phyloP scores from a whole-genome alignment of 169 alveolate genomes.

The Plasmodium gallinaceum region DNA sequence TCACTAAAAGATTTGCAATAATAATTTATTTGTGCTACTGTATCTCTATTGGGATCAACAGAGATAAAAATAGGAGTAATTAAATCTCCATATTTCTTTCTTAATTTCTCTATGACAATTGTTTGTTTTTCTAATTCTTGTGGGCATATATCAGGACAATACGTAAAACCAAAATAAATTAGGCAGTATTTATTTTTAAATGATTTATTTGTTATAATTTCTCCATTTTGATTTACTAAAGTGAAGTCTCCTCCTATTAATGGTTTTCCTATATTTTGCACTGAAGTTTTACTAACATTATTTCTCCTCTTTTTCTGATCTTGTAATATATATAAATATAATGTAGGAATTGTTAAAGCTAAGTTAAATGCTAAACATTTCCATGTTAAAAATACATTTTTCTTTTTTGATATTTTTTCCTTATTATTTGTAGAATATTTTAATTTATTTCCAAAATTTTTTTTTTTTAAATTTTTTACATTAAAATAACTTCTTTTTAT shows the following conservation, averaged over 20 bases:
- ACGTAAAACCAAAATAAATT: slow-evolving; percentile 87
- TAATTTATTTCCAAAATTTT: background rate
- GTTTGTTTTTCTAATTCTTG: slow-evolving; percentile 91
- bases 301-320: slow-evolving; percentile 27
- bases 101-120: slow-evolving; percentile 82
- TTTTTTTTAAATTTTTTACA: background rate
- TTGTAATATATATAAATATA: slow-evolving; percentile 53
- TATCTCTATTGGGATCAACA: slow-evolving; percentile 85
- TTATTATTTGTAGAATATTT: background rate
- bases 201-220: slow-evolving; percentile 70
- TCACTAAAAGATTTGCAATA: slow-evolving; percentile 82
- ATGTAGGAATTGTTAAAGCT: slow-evolving; percentile 27
- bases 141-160: slow-evolving; percentile 94
- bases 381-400: slow-evolving; percentile 65
- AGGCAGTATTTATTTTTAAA: slow-evolving; percentile 78
- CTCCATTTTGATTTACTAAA: slow-evolving; percentile 82
- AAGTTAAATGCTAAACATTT: slow-evolving; percentile 64
- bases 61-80: slow-evolving; percentile 84
- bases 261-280: slow-evolving; percentile 85
- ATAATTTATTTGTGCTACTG: slow-evolving; percentile 78
- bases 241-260: slow-evolving; percentile 90
- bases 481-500: background rate
- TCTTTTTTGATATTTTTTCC: slow-evolving; percentile 13
- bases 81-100: slow-evolving; percentile 80
- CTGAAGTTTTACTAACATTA: slow-evolving; percentile 24